Base-by-base conservation (phyloP, 1,284 basidiomycete genomes). In the Rhodotorula sp. region DNA sequence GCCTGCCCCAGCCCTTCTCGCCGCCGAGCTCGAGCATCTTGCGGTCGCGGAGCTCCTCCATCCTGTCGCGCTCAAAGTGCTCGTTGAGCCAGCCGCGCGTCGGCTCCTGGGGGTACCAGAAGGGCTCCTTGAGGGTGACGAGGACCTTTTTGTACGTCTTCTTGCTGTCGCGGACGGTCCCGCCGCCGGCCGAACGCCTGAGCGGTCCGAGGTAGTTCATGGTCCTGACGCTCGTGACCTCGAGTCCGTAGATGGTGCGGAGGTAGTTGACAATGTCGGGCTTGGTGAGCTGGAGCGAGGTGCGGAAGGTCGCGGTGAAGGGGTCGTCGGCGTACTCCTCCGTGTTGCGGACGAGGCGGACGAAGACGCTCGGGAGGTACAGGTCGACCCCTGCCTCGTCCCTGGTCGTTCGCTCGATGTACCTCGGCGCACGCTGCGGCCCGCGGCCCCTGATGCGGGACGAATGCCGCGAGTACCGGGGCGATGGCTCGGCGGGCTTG, bases 181-280 rank as follows among this genome's bases (percentile, higher is more conserved):
- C 70, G 28, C 74, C 73, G 13, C 72, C 69, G 47, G 74, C 68
- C 47, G 73, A 64, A 20, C 76, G 71, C 62, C 73, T 71, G 52
- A 74, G 68, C 46, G 72, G 61, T 24, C 76, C 76, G 59, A 75
- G 74, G 62, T 78, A 76, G 67, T 76, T 77, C 55, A 76, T 73
- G 37, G 78, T 78, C 2, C 76, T 64, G 54, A 78, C 72, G 34
- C 67, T 69, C 10, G 75, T 77, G 63, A 78, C 68, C 48, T 72
- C 65, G 26, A 78, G 71, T 44, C 75, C 76, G 69, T 79, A 79
- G 51, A 79, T 67, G 70, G 77, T 76, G 50, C 74, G 68, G 50
- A 79, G 73, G 69, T 77, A 79, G 64, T 77, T 76, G 34, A 73
- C 71, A 50, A 79, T 75, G 69, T 79, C 78, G 57, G 78, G 77